Percentiles rank a stretch among this genome's conserved stretches.
Evolutionary conservation across 2,329 filamentous ascomycete genomes (phyloP).

Genomic region (Colletotrichum tropicicola): DNA sequence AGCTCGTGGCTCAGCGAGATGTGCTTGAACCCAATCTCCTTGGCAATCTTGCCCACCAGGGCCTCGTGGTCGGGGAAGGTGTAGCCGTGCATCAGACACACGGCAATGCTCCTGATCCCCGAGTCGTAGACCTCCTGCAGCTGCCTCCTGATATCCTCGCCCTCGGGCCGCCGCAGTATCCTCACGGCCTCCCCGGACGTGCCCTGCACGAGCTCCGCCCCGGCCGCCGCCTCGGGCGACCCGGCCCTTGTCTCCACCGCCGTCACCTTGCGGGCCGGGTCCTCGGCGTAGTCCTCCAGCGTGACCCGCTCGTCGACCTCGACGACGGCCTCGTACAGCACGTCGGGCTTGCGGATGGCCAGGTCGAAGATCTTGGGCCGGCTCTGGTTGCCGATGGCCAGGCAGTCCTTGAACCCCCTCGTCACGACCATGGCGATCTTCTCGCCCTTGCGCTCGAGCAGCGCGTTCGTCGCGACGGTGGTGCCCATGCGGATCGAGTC

Average conservation of each 20-base stretch:
- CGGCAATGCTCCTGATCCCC: constrained; percentile 83
- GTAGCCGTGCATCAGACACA: constrained; percentile 92
- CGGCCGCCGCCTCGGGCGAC: constrained; percentile 52
- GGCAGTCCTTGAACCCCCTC: constrained; percentile 86
- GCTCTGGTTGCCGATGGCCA: constrained; percentile 90
- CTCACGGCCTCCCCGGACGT: constrained; percentile 75
- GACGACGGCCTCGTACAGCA: constrained; percentile 85
- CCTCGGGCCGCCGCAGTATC: constrained; percentile 65
- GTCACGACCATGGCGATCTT: constrained; percentile 88
- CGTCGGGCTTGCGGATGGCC: constrained; percentile 85
- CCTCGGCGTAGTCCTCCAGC: constrained; percentile 90
- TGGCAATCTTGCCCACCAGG: constrained; percentile 77
- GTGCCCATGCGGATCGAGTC: constrained; percentile 96
- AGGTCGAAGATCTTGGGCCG: constrained; percentile 92
- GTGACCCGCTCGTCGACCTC: constrained; percentile 93
- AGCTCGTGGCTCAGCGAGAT: constrained; percentile 83
- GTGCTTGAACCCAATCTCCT: constrained; percentile 83
- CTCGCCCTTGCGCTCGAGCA: constrained; percentile 91
- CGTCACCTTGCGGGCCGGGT: constrained; percentile 70
- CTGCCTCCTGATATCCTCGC: constrained; percentile 60
- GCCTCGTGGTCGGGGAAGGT: constrained; percentile 90
- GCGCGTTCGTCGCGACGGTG: constrained; percentile 91
- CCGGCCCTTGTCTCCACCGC: constrained; percentile 64
- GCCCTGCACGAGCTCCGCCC: constrained; percentile 71
- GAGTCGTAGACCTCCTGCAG: constrained; percentile 69